These are phyloP conservation scores for Streptanthus diversifolius DNA, from an alignment of 345 rosid genomes.

Conservation along the genomic window DNA sequence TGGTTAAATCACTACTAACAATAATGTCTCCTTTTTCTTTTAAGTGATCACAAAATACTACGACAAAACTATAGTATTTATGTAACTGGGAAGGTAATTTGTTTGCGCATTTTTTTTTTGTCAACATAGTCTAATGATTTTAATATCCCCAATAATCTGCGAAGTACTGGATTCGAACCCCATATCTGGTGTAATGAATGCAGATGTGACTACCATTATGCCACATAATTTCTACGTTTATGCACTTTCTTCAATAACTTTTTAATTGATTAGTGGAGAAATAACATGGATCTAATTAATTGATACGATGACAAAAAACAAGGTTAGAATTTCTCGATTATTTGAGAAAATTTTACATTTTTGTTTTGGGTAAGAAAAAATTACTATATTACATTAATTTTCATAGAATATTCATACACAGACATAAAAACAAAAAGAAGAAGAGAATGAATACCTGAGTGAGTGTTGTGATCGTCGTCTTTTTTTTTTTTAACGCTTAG, in stretches of 20 bases:
- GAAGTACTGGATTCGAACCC: too few species aligned
- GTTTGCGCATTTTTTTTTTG: too few species aligned
- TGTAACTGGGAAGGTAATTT: too few species aligned
- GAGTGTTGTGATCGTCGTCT: neutral
- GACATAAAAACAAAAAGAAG: too few species aligned
- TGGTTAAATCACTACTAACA: neutral
- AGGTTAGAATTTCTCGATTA: neutral
- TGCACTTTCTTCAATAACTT: neutral
- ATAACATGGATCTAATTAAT: neutral
- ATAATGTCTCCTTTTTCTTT: too few species aligned
- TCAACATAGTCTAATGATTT: too few species aligned
- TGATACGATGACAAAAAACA: neutral
- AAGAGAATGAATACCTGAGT: neutral
- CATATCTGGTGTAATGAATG: too few species aligned
- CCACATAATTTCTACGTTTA: too few species aligned
- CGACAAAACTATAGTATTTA: too few species aligned
- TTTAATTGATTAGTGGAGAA: neutral
- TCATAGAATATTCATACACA: neutral
- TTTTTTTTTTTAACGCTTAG: too few species aligned
- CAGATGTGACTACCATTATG: too few species aligned
- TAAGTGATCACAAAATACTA: neutral
- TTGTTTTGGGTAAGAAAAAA: neutral
- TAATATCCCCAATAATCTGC: too few species aligned
- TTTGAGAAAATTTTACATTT: slow-evolving; percentile 11
- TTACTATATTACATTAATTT: neutral